Evolutionary conservation across 1,139 yeast genomes (phyloP).

Genomic region (Yamadazyma dendronema): DNA sequence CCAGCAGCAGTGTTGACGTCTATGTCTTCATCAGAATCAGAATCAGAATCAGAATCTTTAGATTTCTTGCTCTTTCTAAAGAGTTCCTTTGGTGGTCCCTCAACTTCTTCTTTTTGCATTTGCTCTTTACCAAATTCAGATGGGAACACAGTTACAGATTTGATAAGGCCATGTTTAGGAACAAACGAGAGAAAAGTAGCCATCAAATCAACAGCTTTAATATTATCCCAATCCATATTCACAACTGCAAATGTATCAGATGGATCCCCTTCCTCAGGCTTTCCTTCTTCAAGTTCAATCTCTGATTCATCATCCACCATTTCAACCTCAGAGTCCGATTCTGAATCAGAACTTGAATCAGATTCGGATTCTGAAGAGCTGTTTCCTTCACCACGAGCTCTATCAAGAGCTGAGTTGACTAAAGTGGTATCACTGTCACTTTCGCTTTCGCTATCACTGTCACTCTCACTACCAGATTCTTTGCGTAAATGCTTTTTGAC

Average conservation of each 20-base stretch:
- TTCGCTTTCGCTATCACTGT: conserved; percentile 17
- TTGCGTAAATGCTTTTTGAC: conserved; percentile 12
- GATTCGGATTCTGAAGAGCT: conserved; percentile 19
- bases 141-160: conserved; percentile 76
- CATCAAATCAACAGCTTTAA: conserved; percentile 81
- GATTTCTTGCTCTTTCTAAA: conserved; percentile 46
- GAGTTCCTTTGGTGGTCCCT: conserved; percentile 90
- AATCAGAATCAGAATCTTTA: conserved; percentile 26
- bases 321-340: conserved; percentile 24
- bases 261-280: conserved; percentile 86
- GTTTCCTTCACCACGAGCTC: conserved; percentile 67
- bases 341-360: conserved; percentile 33
- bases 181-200: conserved; percentile 88
- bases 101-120: conserved; percentile 84
- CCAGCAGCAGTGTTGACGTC: conserved; percentile 42
- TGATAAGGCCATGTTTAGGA: conserved; percentile 70
- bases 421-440: conserved; percentile 17
- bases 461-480: conserved; percentile 16
- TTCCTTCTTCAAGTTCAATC: conserved; percentile 51
- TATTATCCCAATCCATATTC: conserved; percentile 96
- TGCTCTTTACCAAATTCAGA: conserved; percentile 93
- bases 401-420: conserved; percentile 34
- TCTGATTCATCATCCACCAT: conserved; percentile 50
- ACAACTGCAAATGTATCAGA: conserved; percentile 83
- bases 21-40: conserved; percentile 48